A percentile compares a stretch with the other conserved stretches of the same genome.
phyloP scores from a whole-genome alignment of 495 filamentous ascomycete genomes.

The Hypoxylon fuscum region DNA sequence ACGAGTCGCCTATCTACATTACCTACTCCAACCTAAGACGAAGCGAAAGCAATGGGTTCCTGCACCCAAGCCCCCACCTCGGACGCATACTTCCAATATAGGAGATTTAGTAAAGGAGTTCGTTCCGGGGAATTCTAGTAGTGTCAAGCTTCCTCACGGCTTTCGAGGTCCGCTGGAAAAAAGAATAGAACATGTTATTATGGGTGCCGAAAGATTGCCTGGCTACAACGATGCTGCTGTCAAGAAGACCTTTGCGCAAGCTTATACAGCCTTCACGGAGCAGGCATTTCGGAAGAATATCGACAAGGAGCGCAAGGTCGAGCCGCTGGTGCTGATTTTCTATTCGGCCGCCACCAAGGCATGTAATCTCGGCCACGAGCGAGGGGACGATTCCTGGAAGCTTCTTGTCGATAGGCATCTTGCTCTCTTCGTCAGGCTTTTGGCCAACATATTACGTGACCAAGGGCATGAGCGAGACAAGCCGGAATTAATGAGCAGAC shows the following conservation, averaged over 20 bases:
- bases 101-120: constrained; percentile 70
- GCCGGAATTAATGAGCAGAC: constrained; percentile 79
- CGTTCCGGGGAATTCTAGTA: constrained; percentile 52
- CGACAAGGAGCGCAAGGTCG: constrained; percentile 92
- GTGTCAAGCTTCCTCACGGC: constrained; percentile 57
- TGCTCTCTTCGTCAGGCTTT: constrained; percentile 90
- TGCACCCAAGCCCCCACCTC: constrained; percentile 65
- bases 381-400: constrained; percentile 92
- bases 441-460: constrained; percentile 80
- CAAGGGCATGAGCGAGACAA: constrained; percentile 76
- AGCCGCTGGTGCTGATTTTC: constrained; percentile 93
- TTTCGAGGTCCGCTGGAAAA: constrained; percentile 76
- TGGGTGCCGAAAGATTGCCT: constrained; percentile 69
- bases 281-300: constrained; percentile 84
- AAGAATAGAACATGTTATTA: constrained; percentile 82
- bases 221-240: constrained; percentile 88
- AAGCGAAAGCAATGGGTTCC: constrained; percentile 85
- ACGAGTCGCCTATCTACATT: constrained; percentile 88
- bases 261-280: constrained; percentile 73
- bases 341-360: constrained; percentile 79
- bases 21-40: constrained; percentile 89
- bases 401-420: constrained; percentile 92
- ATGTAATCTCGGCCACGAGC: constrained; percentile 78
- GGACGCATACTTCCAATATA: constrained; percentile 75
- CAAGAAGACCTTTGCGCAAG: constrained; percentile 92